Evolutionary conservation across 2,329 filamentous ascomycete species (phyloP), one percentile per base, ranked within the genome.

Genomic region (Diplodia intermedia): DNA sequence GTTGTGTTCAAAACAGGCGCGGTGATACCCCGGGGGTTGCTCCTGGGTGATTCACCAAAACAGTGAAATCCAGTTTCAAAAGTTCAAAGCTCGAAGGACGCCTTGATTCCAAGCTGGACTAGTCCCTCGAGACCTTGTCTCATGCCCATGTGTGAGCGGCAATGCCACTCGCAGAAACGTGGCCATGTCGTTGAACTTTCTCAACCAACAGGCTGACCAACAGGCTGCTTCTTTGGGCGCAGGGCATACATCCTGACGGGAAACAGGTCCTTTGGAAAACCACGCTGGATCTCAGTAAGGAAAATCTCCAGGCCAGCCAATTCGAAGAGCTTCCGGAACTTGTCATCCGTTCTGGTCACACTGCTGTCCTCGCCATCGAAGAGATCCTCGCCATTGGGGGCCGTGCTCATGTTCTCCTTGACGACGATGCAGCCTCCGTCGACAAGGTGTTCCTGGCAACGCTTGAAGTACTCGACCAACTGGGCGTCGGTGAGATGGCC

Each of bases 181-280:
- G 23, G 3, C 8, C 14, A 3, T 20, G n/a, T 53, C 15, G 23
- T 14, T 11, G 14, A 8, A 53, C 12, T 26, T 9, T 53, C 23
- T 29, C 50, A 53, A 14, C 11, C 23, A 31, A 33, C 18, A 6
- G 53, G 53, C 5, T 20, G 60, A 14, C 11, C 23, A 31, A 33
- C 18, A 6, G 53, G 53, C 5, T 20, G 60, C 31, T 52, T 63
- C 50, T 52, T 57, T 3, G 89, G 87, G 72, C 86, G 88, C 72
- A 97, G 79, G 1, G 92, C 93, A 79, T 93, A 97, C 77, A 90
- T 90, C 73, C 88, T 86, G 20, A 97, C 90, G 0, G 92, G 91
- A 72, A 90, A 89, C 38, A 97, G 77, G 53, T 85, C 84, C 54
- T 86, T 87, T 1, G 89, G 88, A 60, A 95, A 89, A 0, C 91